Conservation (phyloP, 1,284 basidiomycete species). For the Baeospora myosura region DNA sequence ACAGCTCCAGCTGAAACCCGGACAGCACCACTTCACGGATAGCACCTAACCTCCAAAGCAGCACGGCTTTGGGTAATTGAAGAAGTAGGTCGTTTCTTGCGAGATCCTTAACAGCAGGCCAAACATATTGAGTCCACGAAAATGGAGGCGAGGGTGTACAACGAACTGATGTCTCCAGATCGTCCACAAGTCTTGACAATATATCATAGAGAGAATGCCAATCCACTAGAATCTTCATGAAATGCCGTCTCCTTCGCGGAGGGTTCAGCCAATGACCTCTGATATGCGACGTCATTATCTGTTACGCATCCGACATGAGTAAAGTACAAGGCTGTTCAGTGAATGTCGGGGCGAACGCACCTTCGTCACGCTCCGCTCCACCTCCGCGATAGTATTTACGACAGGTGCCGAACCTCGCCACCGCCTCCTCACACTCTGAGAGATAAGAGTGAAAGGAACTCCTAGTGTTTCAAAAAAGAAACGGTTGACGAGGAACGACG, state of each 20-base stretch:
- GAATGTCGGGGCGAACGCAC: slow-evolving; percentile 21
- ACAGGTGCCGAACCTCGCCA: slow-evolving; percentile 33
- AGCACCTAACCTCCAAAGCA: slow-evolving; percentile 51
- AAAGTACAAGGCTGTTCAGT: slow-evolving; percentile 6
- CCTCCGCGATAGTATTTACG: slow-evolving; percentile 23
- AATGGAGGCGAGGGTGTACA: slow-evolving; percentile 20
- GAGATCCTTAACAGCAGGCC: slow-evolving; percentile 8
- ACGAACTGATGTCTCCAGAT: slow-evolving; percentile 24
- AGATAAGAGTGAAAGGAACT: slow-evolving; percentile 39
- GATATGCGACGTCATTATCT: slow-evolving; percentile 55
- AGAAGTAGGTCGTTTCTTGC: slow-evolving; percentile 21
- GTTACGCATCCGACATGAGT: slow-evolving; percentile 2
- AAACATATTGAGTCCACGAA: slow-evolving; percentile 1
- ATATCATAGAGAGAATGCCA: slow-evolving; percentile 58
- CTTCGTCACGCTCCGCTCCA: slow-evolving; percentile 52
- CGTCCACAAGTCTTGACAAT: slow-evolving; percentile 30
- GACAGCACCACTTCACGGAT: slow-evolving; percentile 65
- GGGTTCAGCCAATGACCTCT: slow-evolving; percentile 62
- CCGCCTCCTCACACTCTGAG: slow-evolving; percentile 28
- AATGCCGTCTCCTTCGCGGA: slow-evolving; percentile 54
- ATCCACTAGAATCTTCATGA: slow-evolving; percentile 52
- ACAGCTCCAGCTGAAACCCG: slow-evolving; percentile 73
- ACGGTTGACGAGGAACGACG: slow-evolving; percentile 52
- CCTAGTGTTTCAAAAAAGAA: slow-evolving; percentile 63
- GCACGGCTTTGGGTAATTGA: slow-evolving; percentile 38